Evolutionary conservation across 75 land plant genomes (phyloP), one percentile per base, ranked within the genome.

Genomic region (Pinus tabuliformis): DNA sequence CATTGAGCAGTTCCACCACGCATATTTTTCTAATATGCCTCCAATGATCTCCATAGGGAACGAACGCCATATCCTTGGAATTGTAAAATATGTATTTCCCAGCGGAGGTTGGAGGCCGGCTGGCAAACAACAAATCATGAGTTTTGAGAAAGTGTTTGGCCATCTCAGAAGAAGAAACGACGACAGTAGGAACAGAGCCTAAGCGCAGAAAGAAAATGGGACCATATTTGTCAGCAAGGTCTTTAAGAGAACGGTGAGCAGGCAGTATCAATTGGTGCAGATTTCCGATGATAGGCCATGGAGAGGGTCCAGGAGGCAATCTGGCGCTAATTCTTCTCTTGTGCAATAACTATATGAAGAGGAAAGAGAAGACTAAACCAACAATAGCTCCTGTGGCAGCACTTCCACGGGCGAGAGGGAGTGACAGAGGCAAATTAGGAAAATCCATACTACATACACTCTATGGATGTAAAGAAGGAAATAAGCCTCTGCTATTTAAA

Each of bases 81-180:
- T 5, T 20, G 60, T 17, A 59, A 3, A 65, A 39, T 20, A 65
- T 6, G 36, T 33, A 14, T 20, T 12, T 36, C 39, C 70, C 70
- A 16, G n/a, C 13, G 30, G 2, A 39, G 8, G 42, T 16, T n/a
- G n/a, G 36, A 17, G 14, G 39, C 6, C 33, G 6, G 36, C 36
- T 39, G 36, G 33, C 20, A 36, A 20, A 33, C 33, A 33, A 33
- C 0, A 65, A 18, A 36, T 39, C 36, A 17, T 65, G 30, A 60
- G 13, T 60, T 22, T 21, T 60, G 4, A 37, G 39, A 37, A 37
- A 37, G 24, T 75, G 57, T 62, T 16, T 76, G 59, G 85, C 85
- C 17, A 82, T 58, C 37, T 75, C 79, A 28, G 85, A 79, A 59
- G 79, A 81, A 21, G 79, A 76, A 28, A 77, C 61, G 12, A 83